Percentiles rank a stretch among this genome's conserved stretches.
Conservation (phyloP, 2,329 filamentous ascomycete genomes). For the Penicillium hesseltinei region DNA sequence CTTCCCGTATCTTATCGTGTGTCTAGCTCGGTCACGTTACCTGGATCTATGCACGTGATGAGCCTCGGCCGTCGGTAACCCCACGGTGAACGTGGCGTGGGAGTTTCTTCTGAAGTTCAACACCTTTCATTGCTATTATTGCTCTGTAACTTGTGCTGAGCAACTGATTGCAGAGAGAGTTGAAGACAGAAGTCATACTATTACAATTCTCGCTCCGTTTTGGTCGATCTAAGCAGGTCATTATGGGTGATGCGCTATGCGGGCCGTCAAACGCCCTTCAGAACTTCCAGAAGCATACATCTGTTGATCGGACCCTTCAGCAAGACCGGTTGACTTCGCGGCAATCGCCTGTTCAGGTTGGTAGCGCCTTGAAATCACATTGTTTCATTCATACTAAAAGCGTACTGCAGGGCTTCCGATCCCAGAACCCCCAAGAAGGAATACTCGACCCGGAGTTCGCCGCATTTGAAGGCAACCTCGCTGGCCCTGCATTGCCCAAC, state of each 20-base stretch:
- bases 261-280: slow-evolving; percentile 74
- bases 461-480: slow-evolving; percentile 57
- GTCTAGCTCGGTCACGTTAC: slow-evolving; percentile 18
- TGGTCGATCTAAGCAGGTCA: slow-evolving; percentile 16
- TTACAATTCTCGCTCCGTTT: not conserved
- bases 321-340: slow-evolving; percentile 65
- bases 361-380: not conserved
- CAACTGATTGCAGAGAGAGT: not conserved
- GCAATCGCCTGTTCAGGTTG: slow-evolving; percentile 53
- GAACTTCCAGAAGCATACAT: slow-evolving; percentile 67
- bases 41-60: slow-evolving; percentile 13
- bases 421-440: slow-evolving; percentile 54
- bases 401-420: slow-evolving; percentile 59
- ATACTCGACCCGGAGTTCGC: slow-evolving; percentile 66
- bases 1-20: slow-evolving; percentile 27
- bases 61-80: slow-evolving; percentile 23
- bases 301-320: slow-evolving; percentile 67
- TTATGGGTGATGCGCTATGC: slow-evolving; percentile 67
- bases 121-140: not conserved
- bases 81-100: slow-evolving; percentile 12
- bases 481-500: slow-evolving; percentile 35
- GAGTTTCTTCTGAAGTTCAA: slow-evolving; percentile 1
- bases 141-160: not conserved
- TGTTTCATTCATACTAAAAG: slow-evolving; percentile 10
- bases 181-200: not conserved